phyloP scores from a whole-genome alignment of 805 yeast genomes.

The Ascoidea asiatica region DNA sequence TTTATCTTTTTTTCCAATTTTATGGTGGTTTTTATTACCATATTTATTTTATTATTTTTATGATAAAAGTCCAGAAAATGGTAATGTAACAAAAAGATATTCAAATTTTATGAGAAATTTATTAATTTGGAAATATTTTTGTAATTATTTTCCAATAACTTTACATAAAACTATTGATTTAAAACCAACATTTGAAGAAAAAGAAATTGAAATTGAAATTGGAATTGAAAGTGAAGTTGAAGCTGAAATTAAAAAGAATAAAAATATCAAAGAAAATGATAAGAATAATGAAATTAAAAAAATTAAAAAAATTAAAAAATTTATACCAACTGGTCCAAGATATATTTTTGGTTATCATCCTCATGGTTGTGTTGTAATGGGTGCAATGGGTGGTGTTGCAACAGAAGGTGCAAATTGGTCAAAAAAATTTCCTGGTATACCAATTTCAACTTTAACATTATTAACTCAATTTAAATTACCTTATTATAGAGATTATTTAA shows the following conservation, averaged over 20 bases:
- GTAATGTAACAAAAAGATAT: conserved; percentile 45
- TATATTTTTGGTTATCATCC: conserved; percentile 93
- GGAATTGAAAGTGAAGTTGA: conserved; percentile 4
- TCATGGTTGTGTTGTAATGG: conserved; percentile 90
- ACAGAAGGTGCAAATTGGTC: conserved; percentile 71
- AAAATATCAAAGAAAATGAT: background rate
- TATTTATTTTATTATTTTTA: conserved; percentile 46
- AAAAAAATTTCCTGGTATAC: conserved; percentile 70
- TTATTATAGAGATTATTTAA: conserved; percentile 71
- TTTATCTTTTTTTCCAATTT: conserved; percentile 36
- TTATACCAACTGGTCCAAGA: conserved; percentile 39
- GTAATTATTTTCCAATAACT: conserved; percentile 66
- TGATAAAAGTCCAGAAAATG: conserved; percentile 66
- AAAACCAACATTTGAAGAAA: conserved; percentile 54
- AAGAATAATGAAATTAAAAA: background rate
- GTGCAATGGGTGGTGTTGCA: conserved; percentile 73
- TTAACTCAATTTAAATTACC: conserved; percentile 78
- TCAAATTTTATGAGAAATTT: conserved; percentile 44
- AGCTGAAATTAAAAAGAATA: background rate
- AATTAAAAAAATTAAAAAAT: background rate
- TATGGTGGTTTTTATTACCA: conserved; percentile 57
- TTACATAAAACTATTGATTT: conserved; percentile 57
- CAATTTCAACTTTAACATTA: conserved; percentile 63
- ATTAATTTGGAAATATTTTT: conserved; percentile 56
- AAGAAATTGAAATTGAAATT: conserved; percentile 12